Evolutionary conservation across 192 early-diverging fungal genomes (phyloP).

Genomic region (Thamnidium elegans): DNA sequence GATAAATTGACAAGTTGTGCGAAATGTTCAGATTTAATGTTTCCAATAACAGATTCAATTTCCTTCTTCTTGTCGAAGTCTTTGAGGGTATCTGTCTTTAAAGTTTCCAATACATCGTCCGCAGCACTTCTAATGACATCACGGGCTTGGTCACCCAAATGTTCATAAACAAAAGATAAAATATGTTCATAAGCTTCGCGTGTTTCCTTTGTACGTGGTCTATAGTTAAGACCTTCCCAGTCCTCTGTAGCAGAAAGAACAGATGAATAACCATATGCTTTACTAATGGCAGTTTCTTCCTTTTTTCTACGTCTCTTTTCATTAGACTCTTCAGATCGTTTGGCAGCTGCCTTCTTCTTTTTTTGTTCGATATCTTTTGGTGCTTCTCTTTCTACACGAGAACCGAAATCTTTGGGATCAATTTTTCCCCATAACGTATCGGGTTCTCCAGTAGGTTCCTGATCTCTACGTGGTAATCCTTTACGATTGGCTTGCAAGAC

Average conservation of each 20-base stretch:
- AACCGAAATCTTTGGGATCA: conserved; percentile 82
- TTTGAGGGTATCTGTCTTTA: conserved; percentile 81
- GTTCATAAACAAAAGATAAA: conserved; percentile 73
- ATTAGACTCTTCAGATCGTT: conserved; percentile 50
- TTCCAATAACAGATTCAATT: conserved; percentile 72
- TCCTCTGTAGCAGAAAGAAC: conserved; percentile 86
- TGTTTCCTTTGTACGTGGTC: conserved; percentile 90
- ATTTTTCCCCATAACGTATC: conserved; percentile 89
- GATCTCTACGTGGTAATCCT: conserved; percentile 73
- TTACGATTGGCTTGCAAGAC: conserved; percentile 91
- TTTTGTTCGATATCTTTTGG: conserved; percentile 63
- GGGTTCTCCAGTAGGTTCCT: conserved; percentile 94
- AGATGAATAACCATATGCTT: conserved; percentile 67
- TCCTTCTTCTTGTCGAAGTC: conserved; percentile 89
- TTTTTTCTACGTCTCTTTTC: conserved; percentile 54
- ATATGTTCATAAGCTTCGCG: conserved; percentile 85
- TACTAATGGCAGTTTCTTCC: conserved; percentile 54
- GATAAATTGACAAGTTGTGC: conserved; percentile 87
- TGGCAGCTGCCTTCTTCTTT: conserved; percentile 56
- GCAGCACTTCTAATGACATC: conserved; percentile 89
- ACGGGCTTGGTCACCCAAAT: conserved; percentile 85
- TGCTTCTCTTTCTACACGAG: conserved; percentile 65
- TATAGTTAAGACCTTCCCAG: conserved; percentile 79
- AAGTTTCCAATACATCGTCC: conserved; percentile 75
- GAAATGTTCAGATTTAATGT: conserved; percentile 78